Base-by-base conservation (phyloP, 2,329 filamentous ascomycete genomes). In the Xylaria sp. region DNA sequence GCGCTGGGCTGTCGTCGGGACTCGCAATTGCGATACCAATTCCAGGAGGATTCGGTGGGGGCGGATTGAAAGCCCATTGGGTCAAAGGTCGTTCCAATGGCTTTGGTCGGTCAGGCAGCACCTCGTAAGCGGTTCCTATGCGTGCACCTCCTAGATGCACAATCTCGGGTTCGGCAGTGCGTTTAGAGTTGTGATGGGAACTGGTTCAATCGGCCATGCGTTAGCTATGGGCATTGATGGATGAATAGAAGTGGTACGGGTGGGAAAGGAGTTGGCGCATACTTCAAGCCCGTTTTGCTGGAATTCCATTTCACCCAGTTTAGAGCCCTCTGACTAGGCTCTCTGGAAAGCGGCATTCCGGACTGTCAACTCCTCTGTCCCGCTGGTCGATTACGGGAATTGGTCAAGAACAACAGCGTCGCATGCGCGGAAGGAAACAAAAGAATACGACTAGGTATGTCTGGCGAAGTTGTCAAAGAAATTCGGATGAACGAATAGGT, bases 231-330 rank as follows among this genome's bases (percentile, higher is more conserved):
- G 25, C 38, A 23, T 17, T 37, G 25, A 21, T n/a, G 46, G 58
- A 53, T 49, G 17, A 19, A n/a, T 31, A 31, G 28, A 31, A 23
- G 31, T 52, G 33, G 25, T 12, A 52, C 23, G 11, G 33, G 38
- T 49, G 37, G 40, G 35, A 52, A 56, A 60, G 23, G 23, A 43
- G n/a, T n/a, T 31, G 40, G 28, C 25, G 43, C 60, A 17, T 61
- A 69, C 66, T 42, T 57, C 19, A 45, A 45, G 40, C 50, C 60
- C 23, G 54, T 38, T 43, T 58, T 69, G 17, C 52, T 69, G 23
- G 64, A 64, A 57, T 67, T 68, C 67, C 69, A 66, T 62, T 55
- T 67, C 50, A 69, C 62, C 68, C 68, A 69, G 23, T 60, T 57
- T 33, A 65, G 47, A 31, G 58, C 66, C 53, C 65, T 60, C 50